phyloP scores from a whole-genome alignment of 805 yeast species.

The Saturnispora dispora region DNA sequence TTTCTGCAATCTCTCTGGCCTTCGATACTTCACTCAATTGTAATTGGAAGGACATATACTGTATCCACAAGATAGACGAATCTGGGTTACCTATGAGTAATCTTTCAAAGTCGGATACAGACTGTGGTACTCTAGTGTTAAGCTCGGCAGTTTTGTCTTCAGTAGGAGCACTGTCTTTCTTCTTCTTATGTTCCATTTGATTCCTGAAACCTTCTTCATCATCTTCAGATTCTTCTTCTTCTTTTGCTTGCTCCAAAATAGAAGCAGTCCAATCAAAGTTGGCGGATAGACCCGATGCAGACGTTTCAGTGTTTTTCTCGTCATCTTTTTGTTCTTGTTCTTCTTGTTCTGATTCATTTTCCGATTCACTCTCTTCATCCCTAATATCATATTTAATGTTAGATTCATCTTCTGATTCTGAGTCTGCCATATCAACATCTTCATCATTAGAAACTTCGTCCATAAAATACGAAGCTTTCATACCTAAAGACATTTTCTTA shows the following conservation, averaged over 20 bases:
- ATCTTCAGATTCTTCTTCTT: constrained; percentile 41
- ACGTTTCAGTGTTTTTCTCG: constrained; percentile 21
- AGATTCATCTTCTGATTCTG: constrained; percentile 16
- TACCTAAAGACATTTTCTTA: constrained; percentile 76
- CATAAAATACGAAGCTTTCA: constrained; percentile 85
- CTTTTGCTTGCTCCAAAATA: constrained; percentile 71
- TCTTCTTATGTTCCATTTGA: constrained; percentile 33
- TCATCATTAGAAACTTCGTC: constrained; percentile 19
- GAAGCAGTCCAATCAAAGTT: constrained; percentile 97
- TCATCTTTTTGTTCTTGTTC: constrained; percentile 22
- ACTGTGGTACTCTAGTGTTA: constrained; percentile 80
- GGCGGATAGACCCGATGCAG: constrained; percentile 57
- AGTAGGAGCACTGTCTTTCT: constrained; percentile 36
- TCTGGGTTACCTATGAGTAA: constrained; percentile 85
- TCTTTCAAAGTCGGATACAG: constrained; percentile 87
- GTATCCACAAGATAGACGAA: constrained; percentile 93
- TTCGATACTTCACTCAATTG: constrained; percentile 90
- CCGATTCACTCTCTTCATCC: constrained; percentile 19
- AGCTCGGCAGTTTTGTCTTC: constrained; percentile 84
- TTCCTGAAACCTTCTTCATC: constrained; percentile 33
- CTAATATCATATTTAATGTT: constrained; percentile 12
- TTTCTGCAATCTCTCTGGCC: constrained; percentile 86
- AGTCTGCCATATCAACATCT: constrained; percentile 23
- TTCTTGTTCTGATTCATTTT: constrained; percentile 15
- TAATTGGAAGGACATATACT: constrained; percentile 95